These are phyloP conservation scores for Micractinium sp. DNA, from an alignment of 139 green algal genomes.

Conservation along the genomic window DNA sequence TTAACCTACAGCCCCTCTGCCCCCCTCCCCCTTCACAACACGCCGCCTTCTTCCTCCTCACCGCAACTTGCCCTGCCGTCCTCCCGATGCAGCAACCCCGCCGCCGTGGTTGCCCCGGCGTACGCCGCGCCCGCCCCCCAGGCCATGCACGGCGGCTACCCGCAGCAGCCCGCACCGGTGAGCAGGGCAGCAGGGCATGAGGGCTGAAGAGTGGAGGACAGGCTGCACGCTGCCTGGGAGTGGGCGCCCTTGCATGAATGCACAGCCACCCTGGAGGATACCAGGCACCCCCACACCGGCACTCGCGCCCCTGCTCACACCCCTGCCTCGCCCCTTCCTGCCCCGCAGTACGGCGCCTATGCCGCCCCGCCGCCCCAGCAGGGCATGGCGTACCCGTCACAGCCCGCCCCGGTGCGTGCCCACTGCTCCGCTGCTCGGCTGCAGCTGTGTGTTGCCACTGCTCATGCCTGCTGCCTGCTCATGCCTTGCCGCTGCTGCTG, in stretches of 20 bases:
- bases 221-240: not conserved
- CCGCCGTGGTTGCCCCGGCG: constrained; percentile 13
- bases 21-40: not conserved
- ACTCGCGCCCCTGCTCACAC: not conserved
- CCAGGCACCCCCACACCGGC: not conserved
- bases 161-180: constrained; percentile 26
- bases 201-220: not conserved
- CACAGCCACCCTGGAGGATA: not conserved
- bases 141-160: constrained; percentile 37
- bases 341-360: constrained; percentile 23
- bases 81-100: constrained; percentile 6
- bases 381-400: constrained; percentile 13
- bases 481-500: too few relatives aligned
- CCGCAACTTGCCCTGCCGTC: not conserved
- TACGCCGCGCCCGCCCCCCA: constrained; percentile 50
- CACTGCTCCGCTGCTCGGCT: not conserved
- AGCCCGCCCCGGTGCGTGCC: not conserved
- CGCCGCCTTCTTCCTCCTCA: not conserved
- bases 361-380: constrained; percentile 10
- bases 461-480: not conserved
- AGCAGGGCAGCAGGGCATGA: not conserved
- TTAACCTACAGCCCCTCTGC: not conserved
- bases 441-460: not conserved
- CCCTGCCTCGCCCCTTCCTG: not conserved
- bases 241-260: not conserved